These are phyloP conservation scores for Fusarium sp. DNA, from an alignment of 2,329 filamentous ascomycete genomes.

Conservation along the genomic window DNA sequence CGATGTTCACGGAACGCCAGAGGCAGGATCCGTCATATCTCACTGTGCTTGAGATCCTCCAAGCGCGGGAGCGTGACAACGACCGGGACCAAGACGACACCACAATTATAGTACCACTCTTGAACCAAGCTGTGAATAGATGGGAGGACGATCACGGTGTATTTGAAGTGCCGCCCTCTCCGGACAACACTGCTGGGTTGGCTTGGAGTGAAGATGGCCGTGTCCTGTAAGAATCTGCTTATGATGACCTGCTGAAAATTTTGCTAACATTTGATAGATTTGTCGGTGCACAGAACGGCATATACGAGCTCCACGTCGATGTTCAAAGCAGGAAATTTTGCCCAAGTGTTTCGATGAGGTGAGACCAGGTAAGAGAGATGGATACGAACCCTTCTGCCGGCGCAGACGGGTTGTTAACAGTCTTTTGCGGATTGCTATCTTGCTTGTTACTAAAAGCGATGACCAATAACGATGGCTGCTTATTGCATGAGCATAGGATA, in stretches of 20 bases:
- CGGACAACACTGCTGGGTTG: conserved; percentile 72
- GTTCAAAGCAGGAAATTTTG: conserved; percentile 70
- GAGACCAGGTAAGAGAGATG: conserved; percentile 37
- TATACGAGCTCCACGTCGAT: conserved; percentile 81
- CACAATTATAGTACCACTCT: conserved; percentile 54
- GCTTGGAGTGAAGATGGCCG: conserved; percentile 73
- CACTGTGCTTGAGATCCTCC: conserved; percentile 56
- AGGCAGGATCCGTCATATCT: conserved; percentile 55
- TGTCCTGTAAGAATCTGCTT: conserved; percentile 64
- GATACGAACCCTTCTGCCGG: conserved; percentile 12
- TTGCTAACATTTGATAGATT: conserved; percentile 60
- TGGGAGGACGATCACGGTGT: conserved; percentile 60
- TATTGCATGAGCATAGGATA: conserved; percentile 43
- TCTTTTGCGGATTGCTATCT: conserved; percentile 8
- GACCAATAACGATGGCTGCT: conserved; percentile 41
- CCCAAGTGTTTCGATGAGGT: conserved; percentile 68
- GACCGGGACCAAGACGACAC: conserved; percentile 55
- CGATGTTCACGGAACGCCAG: conserved; percentile 54
- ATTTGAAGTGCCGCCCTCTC: conserved; percentile 60
- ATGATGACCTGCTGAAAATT: not conserved
- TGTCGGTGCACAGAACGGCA: conserved; percentile 77
- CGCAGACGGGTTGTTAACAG: conserved; percentile 20
- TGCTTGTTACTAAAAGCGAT: conserved; percentile 44
- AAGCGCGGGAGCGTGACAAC: conserved; percentile 51
- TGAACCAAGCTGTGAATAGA: conserved; percentile 55